A percentile compares a stretch with the other conserved stretches of the same genome.
phyloP scores from a whole-genome alignment of 2,329 filamentous ascomycete genomes.

The Cladosporium sp. region DNA sequence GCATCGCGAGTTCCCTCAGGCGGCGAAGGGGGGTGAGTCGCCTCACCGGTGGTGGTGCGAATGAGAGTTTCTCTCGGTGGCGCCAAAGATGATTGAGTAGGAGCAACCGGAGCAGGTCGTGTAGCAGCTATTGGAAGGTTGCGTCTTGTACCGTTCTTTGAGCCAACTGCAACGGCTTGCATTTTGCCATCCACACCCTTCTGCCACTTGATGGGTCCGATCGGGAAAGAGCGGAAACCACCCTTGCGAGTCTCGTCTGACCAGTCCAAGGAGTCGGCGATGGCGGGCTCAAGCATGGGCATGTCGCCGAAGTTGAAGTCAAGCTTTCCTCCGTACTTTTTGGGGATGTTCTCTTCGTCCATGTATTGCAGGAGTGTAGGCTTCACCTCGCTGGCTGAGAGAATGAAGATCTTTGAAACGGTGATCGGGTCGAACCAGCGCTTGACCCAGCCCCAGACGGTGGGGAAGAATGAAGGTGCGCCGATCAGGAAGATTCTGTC shows the following conservation, averaged over 20 bases:
- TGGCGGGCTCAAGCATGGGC: slow-evolving; percentile 65
- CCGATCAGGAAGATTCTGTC: slow-evolving; percentile 87
- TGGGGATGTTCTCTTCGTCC: slow-evolving; percentile 78
- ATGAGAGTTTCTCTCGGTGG: slow-evolving; percentile 22
- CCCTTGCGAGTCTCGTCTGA: slow-evolving; percentile 30
- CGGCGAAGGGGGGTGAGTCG: slow-evolving; percentile 26
- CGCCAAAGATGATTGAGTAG: slow-evolving; percentile 24
- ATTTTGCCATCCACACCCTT: slow-evolving; percentile 45
- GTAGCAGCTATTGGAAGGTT: slow-evolving; percentile 43
- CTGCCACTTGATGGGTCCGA: slow-evolving; percentile 49
- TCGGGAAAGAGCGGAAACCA: slow-evolving; percentile 46
- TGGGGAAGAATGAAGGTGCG: slow-evolving; percentile 86
- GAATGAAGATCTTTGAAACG: slow-evolving; percentile 87
- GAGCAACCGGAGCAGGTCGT: slow-evolving; percentile 29
- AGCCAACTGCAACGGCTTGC: slow-evolving; percentile 48
- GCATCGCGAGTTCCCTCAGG: slow-evolving; percentile 4
- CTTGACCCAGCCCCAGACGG: slow-evolving; percentile 93
- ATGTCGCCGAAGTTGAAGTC: slow-evolving; percentile 78
- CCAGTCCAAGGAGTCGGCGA: slow-evolving; percentile 46
- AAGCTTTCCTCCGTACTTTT: slow-evolving; percentile 83
- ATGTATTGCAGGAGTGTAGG: slow-evolving; percentile 79
- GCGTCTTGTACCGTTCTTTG: slow-evolving; percentile 43
- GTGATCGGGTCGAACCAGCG: slow-evolving; percentile 58
- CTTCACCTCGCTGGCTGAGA: slow-evolving; percentile 70
- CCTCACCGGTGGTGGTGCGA: slow-evolving; percentile 25